Conservation (phyloP, 495 filamentous ascomycete genomes). For the Coniosporium apollinis region DNA sequence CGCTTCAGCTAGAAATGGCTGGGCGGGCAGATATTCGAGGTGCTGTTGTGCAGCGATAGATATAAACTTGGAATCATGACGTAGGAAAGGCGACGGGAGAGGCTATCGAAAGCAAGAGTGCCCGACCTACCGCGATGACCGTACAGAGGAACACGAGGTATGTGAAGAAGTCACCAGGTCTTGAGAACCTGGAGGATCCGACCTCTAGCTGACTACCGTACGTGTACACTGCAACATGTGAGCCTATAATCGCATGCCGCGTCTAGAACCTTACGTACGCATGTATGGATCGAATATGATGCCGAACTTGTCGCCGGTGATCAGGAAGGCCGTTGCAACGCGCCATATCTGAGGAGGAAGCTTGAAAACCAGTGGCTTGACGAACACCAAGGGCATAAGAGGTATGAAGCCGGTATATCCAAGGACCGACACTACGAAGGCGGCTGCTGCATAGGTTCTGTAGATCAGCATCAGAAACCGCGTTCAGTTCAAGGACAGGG, state of each 20-base stretch:
- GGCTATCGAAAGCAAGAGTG: too few species aligned
- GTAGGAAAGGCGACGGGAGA: too few species aligned
- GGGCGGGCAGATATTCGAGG: constrained; percentile 95
- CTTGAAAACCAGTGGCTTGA: constrained; percentile 36
- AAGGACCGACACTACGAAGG: constrained; percentile 44
- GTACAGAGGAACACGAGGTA: constrained; percentile 46
- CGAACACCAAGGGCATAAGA: constrained; percentile 39
- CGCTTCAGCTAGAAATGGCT: constrained; percentile 70
- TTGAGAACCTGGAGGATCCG: constrained; percentile 39
- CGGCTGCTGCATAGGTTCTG: constrained; percentile 56
- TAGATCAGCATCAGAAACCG: constrained; percentile 29
- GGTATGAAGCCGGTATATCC: constrained; percentile 43
- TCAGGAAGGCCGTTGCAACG: constrained; percentile 50
- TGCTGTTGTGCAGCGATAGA: constrained; percentile 22
- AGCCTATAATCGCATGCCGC: background rate
- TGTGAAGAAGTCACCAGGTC: constrained; percentile 51
- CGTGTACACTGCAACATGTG: constrained; percentile 33
- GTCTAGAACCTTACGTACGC: constrained; percentile 29
- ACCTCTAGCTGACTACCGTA: constrained; percentile 48
- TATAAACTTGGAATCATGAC: too few species aligned
- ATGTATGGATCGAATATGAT: constrained; percentile 78
- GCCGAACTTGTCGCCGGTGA: constrained; percentile 43
- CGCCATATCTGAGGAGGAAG: constrained; percentile 56
- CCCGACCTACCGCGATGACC: constrained; percentile 48
- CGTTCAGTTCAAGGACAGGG: constrained; percentile 1